Evolutionary conservation across 768 basidiomycete species (phyloP), one percentile per base, ranked within the genome.

Genomic region (Suillus fuscotomentosus): DNA sequence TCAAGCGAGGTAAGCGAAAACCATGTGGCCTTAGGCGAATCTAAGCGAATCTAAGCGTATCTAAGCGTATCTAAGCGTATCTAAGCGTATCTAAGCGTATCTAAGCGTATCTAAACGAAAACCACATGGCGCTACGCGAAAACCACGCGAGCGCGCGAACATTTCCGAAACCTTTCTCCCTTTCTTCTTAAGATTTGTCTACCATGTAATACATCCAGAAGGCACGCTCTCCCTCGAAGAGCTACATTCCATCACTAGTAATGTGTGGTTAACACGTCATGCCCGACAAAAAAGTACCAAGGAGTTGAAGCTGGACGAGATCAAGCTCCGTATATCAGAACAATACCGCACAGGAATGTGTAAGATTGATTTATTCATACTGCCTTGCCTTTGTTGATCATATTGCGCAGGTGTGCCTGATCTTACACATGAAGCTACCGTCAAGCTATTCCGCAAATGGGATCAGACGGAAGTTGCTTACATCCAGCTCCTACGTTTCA

Each of bases 261-360:
- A 27, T 27, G 27, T 27, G 27, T 27, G 27, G 27, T 27, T 94
- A 27, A 81, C 86, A n/a, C 80, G 92, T 50, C 82, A 88, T 64
- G 89, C 93, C 9, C 77, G 92, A 50, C 88, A 93, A 48, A 92
- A 92, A 75, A 90, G 87, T 70, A 73, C 78, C 5, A 88, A 81
- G 68, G 90, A 94, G 73, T 64, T 74, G 31, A 86, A 86, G 69
- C 71, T 94, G 43, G 90, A 93, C 73, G 91, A 91, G 57, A 72
- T 84, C n/a, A 88, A 87, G 70, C 73, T 87, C 60, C 79, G 84
- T 63, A 92, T 93, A 69, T 70, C 78, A 17, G 92, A 94, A 66
- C 78, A 84, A 62, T 95, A 95, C 74, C 82, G 89, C 43, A 90
- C 92, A 2, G 93, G 93, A 8, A 82, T 95, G 72, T 92, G 92